Evolutionary conservation across 345 rosid species (phyloP).

Genomic region (Citrus trifoliata): DNA sequence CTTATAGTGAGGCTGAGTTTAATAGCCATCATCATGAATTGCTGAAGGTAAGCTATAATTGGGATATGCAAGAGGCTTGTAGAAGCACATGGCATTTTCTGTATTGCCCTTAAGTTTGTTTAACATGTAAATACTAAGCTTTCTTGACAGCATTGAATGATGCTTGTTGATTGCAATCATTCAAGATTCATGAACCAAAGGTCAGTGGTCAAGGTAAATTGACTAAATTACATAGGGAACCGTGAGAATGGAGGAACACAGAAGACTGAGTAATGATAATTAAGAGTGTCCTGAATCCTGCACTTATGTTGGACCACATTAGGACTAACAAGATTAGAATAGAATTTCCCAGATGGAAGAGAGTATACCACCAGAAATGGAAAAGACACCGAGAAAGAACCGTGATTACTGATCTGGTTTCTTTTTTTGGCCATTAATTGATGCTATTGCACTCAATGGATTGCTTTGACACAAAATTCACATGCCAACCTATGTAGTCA

Average conservation of each 20-base stretch:
- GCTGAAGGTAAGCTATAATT: conserved; percentile 50
- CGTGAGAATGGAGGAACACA: not conserved
- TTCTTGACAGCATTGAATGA: not conserved
- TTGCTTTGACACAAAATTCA: too few species aligned
- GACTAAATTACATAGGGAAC: not conserved
- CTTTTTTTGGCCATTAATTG: too few species aligned
- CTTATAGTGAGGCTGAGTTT: conserved; percentile 82
- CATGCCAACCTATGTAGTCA: too few species aligned
- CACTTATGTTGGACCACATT: not conserved
- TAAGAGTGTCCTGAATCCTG: not conserved
- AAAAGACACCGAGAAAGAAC: too few species aligned
- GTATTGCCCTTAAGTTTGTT: not conserved
- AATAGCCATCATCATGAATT: conserved; percentile 67
- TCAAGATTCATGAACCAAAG: not conserved
- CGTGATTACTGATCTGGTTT: too few species aligned
- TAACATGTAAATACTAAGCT: not conserved
- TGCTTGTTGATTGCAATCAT: not conserved
- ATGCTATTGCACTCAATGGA: too few species aligned
- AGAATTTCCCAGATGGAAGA: not conserved
- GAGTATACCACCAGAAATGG: not conserved
- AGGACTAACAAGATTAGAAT: not conserved
- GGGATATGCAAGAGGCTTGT: not conserved
- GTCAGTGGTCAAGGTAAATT: not conserved
- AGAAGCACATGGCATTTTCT: not conserved
- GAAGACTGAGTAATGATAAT: not conserved